Percentiles rank a stretch among this genome's conserved stretches.
Evolutionary conservation across 768 basidiomycete genomes (phyloP).

Genomic region (Suillus decipiens): DNA sequence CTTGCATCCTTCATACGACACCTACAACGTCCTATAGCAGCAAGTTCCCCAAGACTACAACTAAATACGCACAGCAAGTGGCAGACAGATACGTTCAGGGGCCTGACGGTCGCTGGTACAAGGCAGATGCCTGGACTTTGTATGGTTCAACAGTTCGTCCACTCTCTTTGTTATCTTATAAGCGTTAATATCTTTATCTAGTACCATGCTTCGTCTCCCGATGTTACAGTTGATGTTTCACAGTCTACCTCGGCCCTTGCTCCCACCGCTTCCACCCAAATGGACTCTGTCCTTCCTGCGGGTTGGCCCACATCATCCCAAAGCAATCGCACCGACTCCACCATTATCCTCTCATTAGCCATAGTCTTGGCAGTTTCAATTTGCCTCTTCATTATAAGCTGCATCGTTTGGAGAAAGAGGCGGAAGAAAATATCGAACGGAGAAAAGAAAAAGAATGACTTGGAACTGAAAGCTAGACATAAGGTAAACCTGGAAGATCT

Average conservation of each 20-base stretch:
- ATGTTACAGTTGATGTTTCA: slow-evolving; percentile 14
- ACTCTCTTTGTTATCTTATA: background rate
- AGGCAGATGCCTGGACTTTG: slow-evolving; percentile 54
- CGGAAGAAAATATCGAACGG: slow-evolving; percentile 33
- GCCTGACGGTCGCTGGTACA: slow-evolving; percentile 60
- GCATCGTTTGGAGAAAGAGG: slow-evolving; percentile 60
- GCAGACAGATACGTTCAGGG: slow-evolving; percentile 56
- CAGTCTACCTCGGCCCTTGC: slow-evolving; percentile 18
- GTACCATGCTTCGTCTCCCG: slow-evolving; percentile 19
- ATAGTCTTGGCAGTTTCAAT: slow-evolving; percentile 65
- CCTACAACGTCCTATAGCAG: background rate
- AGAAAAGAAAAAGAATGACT: slow-evolving; percentile 37
- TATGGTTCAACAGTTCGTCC: slow-evolving; percentile 70
- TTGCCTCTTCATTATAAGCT: slow-evolving; percentile 58
- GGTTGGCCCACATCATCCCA: slow-evolving; percentile 47
- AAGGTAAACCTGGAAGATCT: slow-evolving; percentile 25
- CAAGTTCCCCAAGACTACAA: slow-evolving; percentile 18
- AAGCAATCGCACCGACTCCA: slow-evolving; percentile 37
- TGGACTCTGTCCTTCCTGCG: slow-evolving; percentile 44
- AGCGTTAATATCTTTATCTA: slow-evolving; percentile 11
- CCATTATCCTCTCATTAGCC: slow-evolving; percentile 56
- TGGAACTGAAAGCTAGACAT: slow-evolving; percentile 48
- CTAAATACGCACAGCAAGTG: slow-evolving; percentile 28
- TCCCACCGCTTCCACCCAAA: slow-evolving; percentile 21
- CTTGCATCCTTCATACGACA: background rate